These are phyloP conservation scores for Tetracladium maxilliforme DNA, from an alignment of 2,329 filamentous ascomycete species.

Conservation along the genomic window DNA sequence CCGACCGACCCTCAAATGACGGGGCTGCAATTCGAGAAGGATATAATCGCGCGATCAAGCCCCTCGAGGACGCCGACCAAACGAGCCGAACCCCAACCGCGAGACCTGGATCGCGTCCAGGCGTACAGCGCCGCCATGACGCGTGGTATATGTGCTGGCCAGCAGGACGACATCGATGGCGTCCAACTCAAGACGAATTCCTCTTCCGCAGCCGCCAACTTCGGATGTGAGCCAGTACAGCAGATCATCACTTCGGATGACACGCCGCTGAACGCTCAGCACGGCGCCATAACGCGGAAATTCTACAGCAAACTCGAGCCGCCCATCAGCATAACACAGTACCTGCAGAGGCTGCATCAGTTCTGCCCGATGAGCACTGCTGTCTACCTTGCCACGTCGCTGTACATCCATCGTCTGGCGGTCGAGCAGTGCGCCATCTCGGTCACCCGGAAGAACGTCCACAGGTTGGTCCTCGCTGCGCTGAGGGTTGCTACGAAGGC, in stretches of 20 bases:
- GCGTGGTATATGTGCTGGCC: constrained; percentile 3
- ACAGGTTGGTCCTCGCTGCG: constrained; percentile 72
- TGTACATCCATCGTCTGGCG: constrained; percentile 75
- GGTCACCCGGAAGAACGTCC: constrained; percentile 71
- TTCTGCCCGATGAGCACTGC: constrained; percentile 91
- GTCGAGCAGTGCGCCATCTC: constrained; percentile 65
- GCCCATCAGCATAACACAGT: constrained; percentile 69
- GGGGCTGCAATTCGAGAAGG: constrained; percentile 47
- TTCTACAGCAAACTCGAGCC: constrained; percentile 87
- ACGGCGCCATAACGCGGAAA: constrained; percentile 74
- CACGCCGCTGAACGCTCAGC: constrained; percentile 62
- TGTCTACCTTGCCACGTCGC: constrained; percentile 78
- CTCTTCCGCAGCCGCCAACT: constrained; percentile 9
- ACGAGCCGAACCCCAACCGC: constrained; percentile 2
- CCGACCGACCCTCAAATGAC: constrained; percentile 51
- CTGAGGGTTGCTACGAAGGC: constrained; percentile 86
- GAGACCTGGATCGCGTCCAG: constrained; percentile 3
- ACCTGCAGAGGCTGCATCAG: constrained; percentile 71
- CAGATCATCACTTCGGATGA: constrained; percentile 53
- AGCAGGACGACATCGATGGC: constrained; percentile 32
- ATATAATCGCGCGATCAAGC: constrained; percentile 32
- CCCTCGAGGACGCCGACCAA: neutral
- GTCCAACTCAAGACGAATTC: constrained; percentile 29
- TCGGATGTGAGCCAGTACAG: constrained; percentile 25
- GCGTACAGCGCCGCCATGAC: constrained; percentile 5